Percentiles rank a stretch among this genome's conserved stretches.
These are phyloP conservation scores for Alloascoidea hylecoeti DNA, from an alignment of 805 yeast species.

Conservation along the genomic window DNA sequence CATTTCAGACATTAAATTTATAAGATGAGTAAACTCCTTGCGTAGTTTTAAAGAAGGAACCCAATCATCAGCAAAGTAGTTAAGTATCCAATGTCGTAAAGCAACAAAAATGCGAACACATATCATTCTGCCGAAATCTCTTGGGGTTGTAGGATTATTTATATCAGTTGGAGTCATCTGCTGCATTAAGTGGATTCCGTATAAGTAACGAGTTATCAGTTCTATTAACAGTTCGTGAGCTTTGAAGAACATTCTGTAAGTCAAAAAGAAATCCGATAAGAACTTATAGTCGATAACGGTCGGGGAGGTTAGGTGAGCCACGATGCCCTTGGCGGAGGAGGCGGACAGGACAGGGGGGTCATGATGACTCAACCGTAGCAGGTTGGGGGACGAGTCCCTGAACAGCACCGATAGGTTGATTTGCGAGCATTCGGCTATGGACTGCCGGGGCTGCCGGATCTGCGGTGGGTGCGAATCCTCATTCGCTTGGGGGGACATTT, in stretches of 20 bases:
- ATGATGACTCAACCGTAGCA: too few species aligned
- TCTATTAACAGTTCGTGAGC: constrained; percentile 44
- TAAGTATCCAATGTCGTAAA: constrained; percentile 79
- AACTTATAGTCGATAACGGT: constrained; percentile 62
- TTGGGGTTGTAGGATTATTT: constrained; percentile 7
- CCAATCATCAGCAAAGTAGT: constrained; percentile 82
- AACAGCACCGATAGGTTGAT: too few species aligned
- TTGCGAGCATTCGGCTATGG: too few species aligned
- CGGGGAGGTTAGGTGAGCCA: constrained; percentile 43
- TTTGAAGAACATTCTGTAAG: constrained; percentile 59
- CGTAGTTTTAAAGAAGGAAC: constrained; percentile 35
- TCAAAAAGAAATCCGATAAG: constrained; percentile 74
- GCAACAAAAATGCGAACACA: constrained; percentile 76
- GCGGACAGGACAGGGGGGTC: too few species aligned
- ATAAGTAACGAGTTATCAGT: constrained; percentile 48
- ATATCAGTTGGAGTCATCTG: constrained; percentile 17
- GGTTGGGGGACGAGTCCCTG: too few species aligned
- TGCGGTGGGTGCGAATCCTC: too few species aligned
- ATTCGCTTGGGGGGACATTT: too few species aligned
- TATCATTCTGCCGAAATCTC: constrained; percentile 45
- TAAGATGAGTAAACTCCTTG: constrained; percentile 17
- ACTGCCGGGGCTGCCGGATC: too few species aligned
- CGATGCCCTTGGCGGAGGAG: constrained; percentile 8
- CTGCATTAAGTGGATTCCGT: constrained; percentile 41
- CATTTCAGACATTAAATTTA: constrained; percentile 21